Base-by-base conservation (phyloP, 805 yeast genomes). In the Clavispora phyllophila region DNA sequence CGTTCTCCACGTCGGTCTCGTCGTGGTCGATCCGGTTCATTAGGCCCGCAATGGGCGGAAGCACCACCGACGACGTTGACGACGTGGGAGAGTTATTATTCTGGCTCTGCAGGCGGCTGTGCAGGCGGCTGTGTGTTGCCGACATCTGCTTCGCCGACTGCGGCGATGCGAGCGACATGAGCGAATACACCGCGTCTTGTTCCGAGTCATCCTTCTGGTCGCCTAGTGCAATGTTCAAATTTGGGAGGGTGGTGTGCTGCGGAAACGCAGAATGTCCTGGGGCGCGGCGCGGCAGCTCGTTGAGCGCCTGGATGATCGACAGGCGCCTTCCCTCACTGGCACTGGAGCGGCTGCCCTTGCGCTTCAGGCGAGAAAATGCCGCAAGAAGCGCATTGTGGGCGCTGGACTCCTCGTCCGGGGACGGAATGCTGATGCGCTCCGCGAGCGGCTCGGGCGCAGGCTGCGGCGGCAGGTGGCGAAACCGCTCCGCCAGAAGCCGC, bases 141-240 rank as follows among this genome's bases (percentile, higher is more conserved):
- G 41, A 36, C n/a, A 43, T 43, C 36, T 58, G 60, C 37, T 62
- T 63, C 31, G 53, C 48, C 14, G 62, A 41, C 49, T 66, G 72
- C 2, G 82, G 82, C 1, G 81, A 74, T 7, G 82, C 69, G 32
- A 78, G 62, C 29, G 80, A 73, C 71, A 78, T 78, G 40, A 78
- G 62, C 18, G 81, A 75, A 54, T 72, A 61, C 9, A 78, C 72
- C 6, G 82, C 82, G 38, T 77, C 82, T 51, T 76, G 76, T 47
- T 78, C 82, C 10, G 54, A 50, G 37, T 61, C 57, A 47, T 60
- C 57, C 46, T 58, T 48, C 40, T 57, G 37, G 22, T 40, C 39
- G 12, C 34, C 27, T n/a, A 45, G 28, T 8, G 46, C 43, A 28
- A 50, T 44, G 22, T 44, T 45, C 10, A 51, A 44, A 13, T 48